Percentiles rank a stretch among this genome's conserved stretches.
Evolutionary conservation across 768 basidiomycete species (phyloP).

Genomic region (Leccinum sublutescens): DNA sequence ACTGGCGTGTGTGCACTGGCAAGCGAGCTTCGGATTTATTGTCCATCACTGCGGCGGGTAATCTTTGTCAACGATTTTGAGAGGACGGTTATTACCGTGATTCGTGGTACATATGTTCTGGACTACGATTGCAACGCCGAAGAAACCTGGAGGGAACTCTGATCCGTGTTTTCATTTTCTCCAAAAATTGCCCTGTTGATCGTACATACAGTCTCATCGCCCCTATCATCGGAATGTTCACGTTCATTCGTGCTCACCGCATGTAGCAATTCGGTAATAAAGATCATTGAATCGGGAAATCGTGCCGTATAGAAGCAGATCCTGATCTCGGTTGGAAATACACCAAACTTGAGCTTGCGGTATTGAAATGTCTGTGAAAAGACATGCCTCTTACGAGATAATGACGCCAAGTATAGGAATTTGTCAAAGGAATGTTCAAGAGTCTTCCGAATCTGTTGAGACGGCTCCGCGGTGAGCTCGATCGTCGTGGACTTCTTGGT

Average conservation of each 20-base stretch:
- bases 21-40: constrained; percentile 61
- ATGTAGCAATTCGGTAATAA: constrained; percentile 16
- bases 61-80: constrained; percentile 68
- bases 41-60: constrained; percentile 47
- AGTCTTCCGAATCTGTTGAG: too few relatives aligned
- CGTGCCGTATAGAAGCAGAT: too few relatives aligned
- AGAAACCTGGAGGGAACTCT: constrained; percentile 34
- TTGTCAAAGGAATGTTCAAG: too few relatives aligned
- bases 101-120: constrained; percentile 30
- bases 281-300: background rate
- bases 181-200: background rate
- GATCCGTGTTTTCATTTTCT: constrained; percentile 15
- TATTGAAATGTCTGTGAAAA: too few relatives aligned
- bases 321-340: too few relatives aligned
- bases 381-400: too few relatives aligned
- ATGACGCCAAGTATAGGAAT: too few relatives aligned
- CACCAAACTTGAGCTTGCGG: too few relatives aligned
- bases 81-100: constrained; percentile 45
- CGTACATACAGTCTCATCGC: constrained; percentile 3
- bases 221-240: constrained; percentile 5
- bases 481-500: too few relatives aligned
- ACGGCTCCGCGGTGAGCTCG: too few relatives aligned
- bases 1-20: constrained; percentile 57
- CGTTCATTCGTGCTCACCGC: constrained; percentile 15
- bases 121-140: constrained; percentile 28